These are phyloP conservation scores for Coniochaeta ligniaria DNA, from an alignment of 2,329 filamentous ascomycete genomes.

Conservation along the genomic window DNA sequence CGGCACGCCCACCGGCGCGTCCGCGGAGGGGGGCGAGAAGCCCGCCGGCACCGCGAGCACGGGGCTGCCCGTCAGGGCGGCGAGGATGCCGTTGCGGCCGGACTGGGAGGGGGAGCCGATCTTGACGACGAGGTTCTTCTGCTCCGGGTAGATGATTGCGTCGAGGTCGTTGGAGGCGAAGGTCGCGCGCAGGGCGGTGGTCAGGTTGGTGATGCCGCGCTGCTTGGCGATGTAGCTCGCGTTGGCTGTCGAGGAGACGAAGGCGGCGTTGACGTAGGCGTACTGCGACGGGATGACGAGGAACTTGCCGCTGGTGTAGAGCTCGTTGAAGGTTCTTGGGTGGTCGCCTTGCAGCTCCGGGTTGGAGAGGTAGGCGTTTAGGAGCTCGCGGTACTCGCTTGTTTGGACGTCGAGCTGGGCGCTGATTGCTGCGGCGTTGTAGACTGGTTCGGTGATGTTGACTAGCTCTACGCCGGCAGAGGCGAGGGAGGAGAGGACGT, in stretches of 20 bases:
- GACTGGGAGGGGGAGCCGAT: conserved; percentile 48
- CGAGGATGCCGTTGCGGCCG: conserved; percentile 44
- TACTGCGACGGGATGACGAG: conserved; percentile 54
- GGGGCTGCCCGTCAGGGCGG: conserved; percentile 29
- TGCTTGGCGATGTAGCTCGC: conserved; percentile 39
- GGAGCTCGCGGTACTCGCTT: conserved; percentile 49
- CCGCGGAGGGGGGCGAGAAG: conserved; percentile 38
- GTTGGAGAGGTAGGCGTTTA: conserved; percentile 48
- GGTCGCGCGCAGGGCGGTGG: conserved; percentile 37
- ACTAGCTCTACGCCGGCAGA: conserved; percentile 41
- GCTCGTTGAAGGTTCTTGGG: conserved; percentile 35
- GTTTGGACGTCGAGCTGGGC: conserved; percentile 49
- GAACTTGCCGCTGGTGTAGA: conserved; percentile 45
- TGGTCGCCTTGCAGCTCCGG: conserved; percentile 29
- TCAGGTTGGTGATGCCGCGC: conserved; percentile 43
- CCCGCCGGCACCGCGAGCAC: conserved; percentile 42
- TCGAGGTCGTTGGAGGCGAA: conserved; percentile 43
- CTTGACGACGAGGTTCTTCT: conserved; percentile 71
- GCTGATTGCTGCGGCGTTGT: conserved; percentile 43
- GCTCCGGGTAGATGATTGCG: conserved; percentile 65
- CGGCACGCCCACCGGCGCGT: conserved; percentile 50
- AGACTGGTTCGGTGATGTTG: conserved; percentile 38
- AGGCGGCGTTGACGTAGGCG: conserved; percentile 41
- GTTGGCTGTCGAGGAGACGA: conserved; percentile 39
- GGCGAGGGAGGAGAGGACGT: conserved; percentile 35